phyloP scores from a whole-genome alignment of 2,329 filamentous ascomycete species.

The Calonectria henricotiae region DNA sequence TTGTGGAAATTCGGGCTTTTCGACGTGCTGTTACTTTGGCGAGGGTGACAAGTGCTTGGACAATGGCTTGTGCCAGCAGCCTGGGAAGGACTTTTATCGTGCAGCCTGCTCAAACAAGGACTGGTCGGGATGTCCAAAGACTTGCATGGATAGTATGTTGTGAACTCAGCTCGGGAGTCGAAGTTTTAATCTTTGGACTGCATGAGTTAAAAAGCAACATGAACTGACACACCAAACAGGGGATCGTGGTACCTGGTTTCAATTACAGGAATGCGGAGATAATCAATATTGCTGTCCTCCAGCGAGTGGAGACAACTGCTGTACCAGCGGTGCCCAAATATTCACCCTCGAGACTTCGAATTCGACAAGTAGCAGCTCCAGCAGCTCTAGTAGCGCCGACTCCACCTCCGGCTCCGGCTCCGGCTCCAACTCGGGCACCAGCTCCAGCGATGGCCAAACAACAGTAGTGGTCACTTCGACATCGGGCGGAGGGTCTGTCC shows the following conservation, averaged over 20 bases:
- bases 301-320: conserved; percentile 36
- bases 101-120: conserved; percentile 48
- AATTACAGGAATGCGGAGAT: conserved; percentile 37
- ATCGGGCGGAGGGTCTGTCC: conserved; percentile 15
- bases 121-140: conserved; percentile 45
- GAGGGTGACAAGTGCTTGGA: conserved; percentile 46
- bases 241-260: conserved; percentile 39
- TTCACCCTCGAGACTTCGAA: conserved; percentile 40
- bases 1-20: conserved; percentile 41
- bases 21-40: conserved; percentile 48
- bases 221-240: conserved; percentile 25
- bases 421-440: neutral
- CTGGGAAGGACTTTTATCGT: conserved; percentile 41
- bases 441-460: neutral
- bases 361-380: neutral
- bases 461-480: neutral
- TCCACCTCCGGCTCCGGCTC: conserved; percentile 1
- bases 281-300: conserved; percentile 49
- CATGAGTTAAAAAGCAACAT: neutral
- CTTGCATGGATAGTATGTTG: conserved; percentile 45
- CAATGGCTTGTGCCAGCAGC: conserved; percentile 45
- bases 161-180: neutral
- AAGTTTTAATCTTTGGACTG: too few relatives aligned
- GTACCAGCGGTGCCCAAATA: conserved; percentile 41
- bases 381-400: conserved; percentile 11